Percentiles rank a stretch among this genome's conserved stretches.
Evolutionary conservation across 2,329 filamentous ascomycete species (phyloP).

Genomic region (Zelopaecilomyces penicillatus): DNA sequence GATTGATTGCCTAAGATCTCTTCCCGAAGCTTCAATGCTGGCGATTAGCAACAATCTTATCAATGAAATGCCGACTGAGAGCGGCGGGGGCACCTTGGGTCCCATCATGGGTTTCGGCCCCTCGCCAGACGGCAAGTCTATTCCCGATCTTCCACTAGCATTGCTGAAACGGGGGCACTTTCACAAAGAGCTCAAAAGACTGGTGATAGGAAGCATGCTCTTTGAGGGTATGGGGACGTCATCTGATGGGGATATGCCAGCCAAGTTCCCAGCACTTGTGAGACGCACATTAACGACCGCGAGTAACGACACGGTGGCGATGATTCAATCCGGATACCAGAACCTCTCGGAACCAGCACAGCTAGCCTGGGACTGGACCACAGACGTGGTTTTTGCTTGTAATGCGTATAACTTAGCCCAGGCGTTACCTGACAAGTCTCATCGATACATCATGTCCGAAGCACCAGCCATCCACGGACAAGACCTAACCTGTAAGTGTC

Average conservation of each 20-base stretch:
- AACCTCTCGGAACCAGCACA: slow-evolving; percentile 3
- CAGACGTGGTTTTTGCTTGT: slow-evolving; percentile 14
- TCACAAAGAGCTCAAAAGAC: slow-evolving; percentile 4
- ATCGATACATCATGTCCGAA: slow-evolving; percentile 10
- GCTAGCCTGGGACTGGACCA: slow-evolving; percentile 17
- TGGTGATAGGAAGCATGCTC: slow-evolving; percentile 11
- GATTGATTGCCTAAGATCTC: slow-evolving; percentile 6
- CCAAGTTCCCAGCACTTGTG: slow-evolving; percentile 8
- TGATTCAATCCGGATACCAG: slow-evolving; percentile 10
- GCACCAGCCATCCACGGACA: slow-evolving; percentile 9
- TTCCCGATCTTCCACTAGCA: slow-evolving; percentile 10
- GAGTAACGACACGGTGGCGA: slow-evolving; percentile 7
- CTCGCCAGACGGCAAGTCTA: slow-evolving; percentile 9
- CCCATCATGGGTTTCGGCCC: slow-evolving; percentile 13
- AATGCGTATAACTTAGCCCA: slow-evolving; percentile 13
- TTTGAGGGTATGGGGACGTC: slow-evolving; percentile 10
- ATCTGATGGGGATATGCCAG: slow-evolving; percentile 8
- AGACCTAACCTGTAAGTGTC: slow-evolving; percentile 10
- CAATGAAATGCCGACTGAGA: slow-evolving; percentile 7
- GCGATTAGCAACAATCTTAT: slow-evolving; percentile 10
- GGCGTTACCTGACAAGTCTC: slow-evolving; percentile 3
- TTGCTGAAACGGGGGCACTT: slow-evolving; percentile 5
- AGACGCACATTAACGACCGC: slow-evolving; percentile 8
- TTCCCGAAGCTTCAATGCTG: slow-evolving; percentile 7
- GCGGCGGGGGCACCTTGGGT: slow-evolving; percentile 15